phyloP scores from a whole-genome alignment of 495 filamentous ascomycete genomes.

The Podospora didyma region DNA sequence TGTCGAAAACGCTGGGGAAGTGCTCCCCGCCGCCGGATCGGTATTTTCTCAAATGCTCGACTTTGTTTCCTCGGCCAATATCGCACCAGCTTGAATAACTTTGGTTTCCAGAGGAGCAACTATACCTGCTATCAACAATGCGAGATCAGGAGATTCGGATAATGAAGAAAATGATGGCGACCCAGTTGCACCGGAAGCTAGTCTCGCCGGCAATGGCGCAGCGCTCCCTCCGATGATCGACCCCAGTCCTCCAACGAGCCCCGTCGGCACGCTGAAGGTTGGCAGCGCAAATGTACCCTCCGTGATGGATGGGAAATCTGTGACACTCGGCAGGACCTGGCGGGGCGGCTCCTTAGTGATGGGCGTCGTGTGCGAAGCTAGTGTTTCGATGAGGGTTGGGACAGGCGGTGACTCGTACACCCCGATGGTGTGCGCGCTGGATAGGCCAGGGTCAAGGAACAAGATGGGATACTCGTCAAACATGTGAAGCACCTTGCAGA shows the following conservation, averaged over 20 bases:
- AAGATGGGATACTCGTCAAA: slow-evolving; percentile 12
- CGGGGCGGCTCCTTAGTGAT: slow-evolving; percentile 14
- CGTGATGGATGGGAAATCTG: slow-evolving; percentile 9
- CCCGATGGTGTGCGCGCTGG: slow-evolving; percentile 11
- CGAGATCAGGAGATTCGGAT: too few relatives aligned
- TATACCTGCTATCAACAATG: too few relatives aligned
- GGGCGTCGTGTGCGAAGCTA: slow-evolving; percentile 12
- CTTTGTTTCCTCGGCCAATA: too few relatives aligned
- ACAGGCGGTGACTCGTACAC: slow-evolving; percentile 12
- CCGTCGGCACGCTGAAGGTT: neutral
- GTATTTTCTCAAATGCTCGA: too few relatives aligned
- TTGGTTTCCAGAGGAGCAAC: too few relatives aligned
- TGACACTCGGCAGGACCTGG: slow-evolving; percentile 5
- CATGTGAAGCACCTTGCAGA: slow-evolving; percentile 14
- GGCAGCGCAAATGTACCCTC: neutral
- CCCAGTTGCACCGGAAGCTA: neutral
- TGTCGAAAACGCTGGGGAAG: too few relatives aligned
- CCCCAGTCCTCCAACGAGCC: neutral
- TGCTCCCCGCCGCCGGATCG: too few relatives aligned
- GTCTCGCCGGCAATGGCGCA: neutral
- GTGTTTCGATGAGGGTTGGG: slow-evolving; percentile 9
- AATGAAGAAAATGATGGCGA: too few relatives aligned
- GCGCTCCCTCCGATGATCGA: neutral
- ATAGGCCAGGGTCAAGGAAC: slow-evolving; percentile 10
- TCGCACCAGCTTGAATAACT: too few relatives aligned